Base-by-base conservation (phyloP, 208 protist species). In the Vickermania spadyakhi region DNA sequence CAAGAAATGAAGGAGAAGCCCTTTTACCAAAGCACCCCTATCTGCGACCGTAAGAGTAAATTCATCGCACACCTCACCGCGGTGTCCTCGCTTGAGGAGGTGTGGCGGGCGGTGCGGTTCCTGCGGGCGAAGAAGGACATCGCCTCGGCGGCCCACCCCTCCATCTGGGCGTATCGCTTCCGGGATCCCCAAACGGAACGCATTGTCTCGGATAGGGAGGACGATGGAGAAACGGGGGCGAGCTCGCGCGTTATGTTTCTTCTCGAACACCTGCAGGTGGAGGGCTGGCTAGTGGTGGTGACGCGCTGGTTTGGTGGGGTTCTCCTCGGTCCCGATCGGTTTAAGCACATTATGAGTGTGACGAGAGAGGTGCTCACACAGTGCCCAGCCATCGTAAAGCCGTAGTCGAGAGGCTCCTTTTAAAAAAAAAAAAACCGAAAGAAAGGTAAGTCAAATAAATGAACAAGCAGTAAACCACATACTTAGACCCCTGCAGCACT, bases 281-380 rank as follows among this genome's bases (percentile, higher is more conserved):
- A 90, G 22, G 86, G 83, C 5, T 95, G 89, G 58, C 63, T 94
- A 0, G 79, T 97, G 5, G 75, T 97, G 0, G 96, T 98, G 28
- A 97, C 95, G 31, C 84, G 96, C 2, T 98, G 96, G 96, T 98
- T 86, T 70, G 96, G 96, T 25, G 96, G 96, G 55, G 96, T 97
- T 50, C 70, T 95, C 18, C 86, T 98, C 4, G 93, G 94, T 0
- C 81, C 88, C 1, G 96, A 97, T 60, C 81, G 96, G 14, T 98
- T 97, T 64, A 94, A 93, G 60, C 87, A 96, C 75, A 94, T 96
- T 50, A 89, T 93, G 81, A 77, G 80, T 53, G 85, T 94, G 42
- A 76, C 83, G 1, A 77, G 75, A 52, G 75, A 88, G 55, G 80
- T 90, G 0, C 62, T 89, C 2, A 27, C 13, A 7, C 27, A 68